Percentiles rank a stretch among this genome's conserved stretches.
phyloP scores from a whole-genome alignment of 2,329 filamentous ascomycete species.

The Aplosporella prunicola region DNA sequence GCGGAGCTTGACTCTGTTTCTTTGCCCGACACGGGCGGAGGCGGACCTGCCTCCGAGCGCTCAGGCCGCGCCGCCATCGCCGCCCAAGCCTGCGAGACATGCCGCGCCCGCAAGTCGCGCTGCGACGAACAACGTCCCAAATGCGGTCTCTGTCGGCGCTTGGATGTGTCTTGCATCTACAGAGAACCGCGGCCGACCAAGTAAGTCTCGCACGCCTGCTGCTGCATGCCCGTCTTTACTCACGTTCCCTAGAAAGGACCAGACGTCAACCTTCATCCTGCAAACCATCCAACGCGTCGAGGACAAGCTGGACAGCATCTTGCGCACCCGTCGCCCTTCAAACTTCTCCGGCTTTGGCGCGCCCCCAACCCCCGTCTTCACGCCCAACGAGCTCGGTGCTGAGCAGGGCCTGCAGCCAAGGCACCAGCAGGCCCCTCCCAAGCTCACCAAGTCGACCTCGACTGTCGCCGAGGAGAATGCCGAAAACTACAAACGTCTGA shows the following conservation, averaged over 20 bases:
- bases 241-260: neutral
- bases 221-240: neutral
- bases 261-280: neutral
- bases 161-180: conserved; percentile 51
- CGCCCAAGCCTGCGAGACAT: conserved; percentile 50
- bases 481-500: no score
- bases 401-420: no score
- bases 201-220: conserved; percentile 32
- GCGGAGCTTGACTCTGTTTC: no score
- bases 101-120: conserved; percentile 52
- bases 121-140: conserved; percentile 55
- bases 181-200: conserved; percentile 53
- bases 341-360: no score
- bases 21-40: no score
- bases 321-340: no score
- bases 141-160: conserved; percentile 49
- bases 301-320: conserved; percentile 1
- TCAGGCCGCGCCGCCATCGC: conserved; percentile 40
- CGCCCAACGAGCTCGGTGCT: no score
- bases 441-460: no score
- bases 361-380: no score
- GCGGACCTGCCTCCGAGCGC: no score
- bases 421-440: neutral
- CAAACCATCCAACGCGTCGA: neutral
- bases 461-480: no score